Conservation (phyloP, 1,284 basidiomycete species). For the Trametes hirsuta region DNA sequence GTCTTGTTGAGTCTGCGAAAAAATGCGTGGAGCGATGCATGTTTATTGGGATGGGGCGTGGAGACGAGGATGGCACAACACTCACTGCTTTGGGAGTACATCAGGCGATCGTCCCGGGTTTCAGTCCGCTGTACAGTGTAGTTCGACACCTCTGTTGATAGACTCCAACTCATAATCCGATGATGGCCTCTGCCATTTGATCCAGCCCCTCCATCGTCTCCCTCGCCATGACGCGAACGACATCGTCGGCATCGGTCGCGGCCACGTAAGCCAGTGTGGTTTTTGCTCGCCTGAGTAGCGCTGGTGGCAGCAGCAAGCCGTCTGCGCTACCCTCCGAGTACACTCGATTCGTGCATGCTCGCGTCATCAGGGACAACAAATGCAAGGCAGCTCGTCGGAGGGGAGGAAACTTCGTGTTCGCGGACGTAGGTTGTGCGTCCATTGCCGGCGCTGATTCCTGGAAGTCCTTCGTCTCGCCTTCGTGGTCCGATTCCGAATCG, state of each 20-base stretch:
- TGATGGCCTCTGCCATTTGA: conserved; percentile 50
- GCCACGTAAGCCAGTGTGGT: conserved; percentile 74
- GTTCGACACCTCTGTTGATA: no score
- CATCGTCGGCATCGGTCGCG: conserved; percentile 71
- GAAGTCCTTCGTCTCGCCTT: neutral
- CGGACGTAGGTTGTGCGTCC: conserved; percentile 58
- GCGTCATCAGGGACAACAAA: conserved; percentile 70
- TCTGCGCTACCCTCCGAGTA: conserved; percentile 43
- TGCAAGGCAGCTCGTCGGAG: conserved; percentile 83
- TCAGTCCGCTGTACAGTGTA: no score
- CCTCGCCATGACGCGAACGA: conserved; percentile 79
- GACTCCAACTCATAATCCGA: conserved; percentile 43
- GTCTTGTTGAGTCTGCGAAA: neutral
- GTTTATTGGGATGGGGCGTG: no score
- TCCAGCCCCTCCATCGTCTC: conserved; percentile 66
- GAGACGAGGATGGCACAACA: no score
- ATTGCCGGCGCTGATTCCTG: conserved; percentile 37
- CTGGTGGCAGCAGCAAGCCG: conserved; percentile 37
- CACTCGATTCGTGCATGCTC: conserved; percentile 50
- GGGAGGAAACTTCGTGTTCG: conserved; percentile 72
- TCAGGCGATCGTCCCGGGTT: no score
- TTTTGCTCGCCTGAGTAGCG: conserved; percentile 55
- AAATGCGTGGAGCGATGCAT: neutral
- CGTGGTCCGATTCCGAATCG: conserved; percentile 4
- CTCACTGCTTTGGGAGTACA: no score